phyloP scores from a whole-genome alignment of 345 rosid genomes.

The Zanthoxylum bungeanum region DNA sequence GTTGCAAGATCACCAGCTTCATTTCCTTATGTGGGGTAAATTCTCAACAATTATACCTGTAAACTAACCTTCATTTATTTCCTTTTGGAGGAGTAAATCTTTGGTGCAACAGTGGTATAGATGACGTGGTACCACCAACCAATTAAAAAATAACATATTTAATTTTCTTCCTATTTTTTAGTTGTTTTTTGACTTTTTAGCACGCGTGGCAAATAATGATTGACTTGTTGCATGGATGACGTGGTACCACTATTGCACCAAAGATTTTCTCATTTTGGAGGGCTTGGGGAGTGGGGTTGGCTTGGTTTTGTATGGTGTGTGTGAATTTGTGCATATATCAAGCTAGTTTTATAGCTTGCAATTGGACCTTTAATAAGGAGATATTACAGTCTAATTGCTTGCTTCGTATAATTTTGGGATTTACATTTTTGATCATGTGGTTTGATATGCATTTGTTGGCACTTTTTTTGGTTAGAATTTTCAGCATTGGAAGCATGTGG shows the following conservation, averaged over 20 bases:
- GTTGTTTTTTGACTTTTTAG: too few species aligned
- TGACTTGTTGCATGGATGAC: too few species aligned
- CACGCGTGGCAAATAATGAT: too few species aligned
- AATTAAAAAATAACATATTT: too few species aligned
- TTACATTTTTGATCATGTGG: not conserved
- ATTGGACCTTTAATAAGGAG: not conserved
- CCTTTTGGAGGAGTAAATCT: too few species aligned
- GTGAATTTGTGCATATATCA: not conserved
- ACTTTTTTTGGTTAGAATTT: not conserved
- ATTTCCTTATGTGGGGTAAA: not conserved
- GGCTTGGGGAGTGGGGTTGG: not conserved
- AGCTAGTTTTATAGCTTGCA: not conserved
- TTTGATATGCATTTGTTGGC: not conserved
- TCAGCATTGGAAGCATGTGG: not conserved
- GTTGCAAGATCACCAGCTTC: not conserved
- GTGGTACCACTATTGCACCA: too few species aligned
- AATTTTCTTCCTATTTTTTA: too few species aligned
- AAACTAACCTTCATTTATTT: not conserved
- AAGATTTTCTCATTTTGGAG: too few species aligned
- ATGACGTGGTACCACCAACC: too few species aligned
- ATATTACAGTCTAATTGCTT: not conserved
- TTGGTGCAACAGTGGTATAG: too few species aligned
- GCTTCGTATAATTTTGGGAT: too few species aligned
- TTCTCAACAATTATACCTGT: not conserved
- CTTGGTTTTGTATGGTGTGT: not conserved